These are phyloP conservation scores for Pythium plurisporium DNA, from an alignment of 352 stramenopile genomes.

Conservation along the genomic window DNA sequence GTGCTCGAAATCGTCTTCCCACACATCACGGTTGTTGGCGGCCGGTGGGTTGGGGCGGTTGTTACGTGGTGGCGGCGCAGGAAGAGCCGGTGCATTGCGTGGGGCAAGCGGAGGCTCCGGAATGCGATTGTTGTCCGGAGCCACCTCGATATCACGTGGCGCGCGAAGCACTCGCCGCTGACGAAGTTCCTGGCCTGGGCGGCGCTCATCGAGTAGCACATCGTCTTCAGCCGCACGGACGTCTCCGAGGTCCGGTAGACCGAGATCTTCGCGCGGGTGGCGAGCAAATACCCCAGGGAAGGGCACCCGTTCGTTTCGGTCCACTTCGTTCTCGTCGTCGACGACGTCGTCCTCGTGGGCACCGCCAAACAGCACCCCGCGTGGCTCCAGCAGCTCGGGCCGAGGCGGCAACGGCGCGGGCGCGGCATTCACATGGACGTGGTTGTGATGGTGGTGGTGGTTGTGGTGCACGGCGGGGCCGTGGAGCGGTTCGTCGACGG, in stretches of 20 bases:
- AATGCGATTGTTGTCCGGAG: conserved; percentile 8
- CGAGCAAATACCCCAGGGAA: conserved; percentile 19
- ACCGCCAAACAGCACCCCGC: not conserved
- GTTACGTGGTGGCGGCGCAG: conserved; percentile 17
- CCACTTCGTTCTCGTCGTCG: not conserved
- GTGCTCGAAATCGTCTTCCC: conserved; percentile 89
- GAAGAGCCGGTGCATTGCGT: conserved; percentile 10
- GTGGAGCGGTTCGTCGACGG: conserved; percentile 27
- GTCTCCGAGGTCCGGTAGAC: conserved; percentile 14
- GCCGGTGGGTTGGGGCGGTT: conserved; percentile 21
- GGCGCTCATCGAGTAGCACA: conserved; percentile 5
- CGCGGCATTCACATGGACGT: conserved; percentile 1
- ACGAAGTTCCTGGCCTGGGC: conserved; percentile 11
- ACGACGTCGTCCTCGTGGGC: conserved; percentile 17
- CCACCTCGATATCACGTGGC: not conserved
- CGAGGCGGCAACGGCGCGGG: not conserved
- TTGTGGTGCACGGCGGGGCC: conserved; percentile 25
- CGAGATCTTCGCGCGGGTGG: conserved; percentile 27
- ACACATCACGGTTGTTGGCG: conserved; percentile 51
- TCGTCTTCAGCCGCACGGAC: conserved; percentile 9
- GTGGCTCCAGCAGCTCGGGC: not conserved
- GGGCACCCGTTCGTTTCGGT: conserved; percentile 1
- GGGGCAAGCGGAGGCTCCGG: conserved; percentile 2
- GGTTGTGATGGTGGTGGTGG: conserved; percentile 3
- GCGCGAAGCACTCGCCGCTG: conserved; percentile 15